Conservation (phyloP, 2,329 filamentous ascomycete species). For the Emmonsiellopsis sp. region DNA sequence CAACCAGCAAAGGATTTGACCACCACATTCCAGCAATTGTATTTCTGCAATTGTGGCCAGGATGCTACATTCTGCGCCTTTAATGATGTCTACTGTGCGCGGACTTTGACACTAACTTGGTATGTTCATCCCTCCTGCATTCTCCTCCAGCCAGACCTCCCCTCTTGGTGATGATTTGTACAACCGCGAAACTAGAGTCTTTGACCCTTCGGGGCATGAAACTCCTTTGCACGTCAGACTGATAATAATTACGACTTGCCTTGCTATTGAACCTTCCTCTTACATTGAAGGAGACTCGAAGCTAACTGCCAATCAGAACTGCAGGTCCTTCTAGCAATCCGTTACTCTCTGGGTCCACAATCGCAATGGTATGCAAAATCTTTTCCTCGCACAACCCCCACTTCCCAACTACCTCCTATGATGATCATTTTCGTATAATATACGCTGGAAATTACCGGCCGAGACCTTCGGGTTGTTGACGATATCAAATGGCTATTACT, state of each 20-base stretch:
- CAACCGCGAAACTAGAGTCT: conserved; percentile 95
- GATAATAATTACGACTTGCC: conserved; percentile 38
- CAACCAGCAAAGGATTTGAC: conserved; percentile 16
- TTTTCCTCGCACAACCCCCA: background rate
- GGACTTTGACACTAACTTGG: conserved; percentile 14
- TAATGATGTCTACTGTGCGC: background rate
- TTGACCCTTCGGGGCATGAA: conserved; percentile 78
- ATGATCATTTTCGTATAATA: conserved; percentile 30
- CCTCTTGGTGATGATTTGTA: conserved; percentile 64
- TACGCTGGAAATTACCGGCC: conserved; percentile 97
- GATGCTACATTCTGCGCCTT: background rate
- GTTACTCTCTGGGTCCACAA: background rate
- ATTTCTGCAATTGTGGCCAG: background rate
- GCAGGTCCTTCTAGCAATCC: background rate
- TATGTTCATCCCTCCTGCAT: conserved; percentile 18
- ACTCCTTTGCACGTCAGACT: conserved; percentile 93
- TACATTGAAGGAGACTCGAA: background rate
- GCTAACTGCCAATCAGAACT: conserved; percentile 6
- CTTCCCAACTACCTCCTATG: conserved; percentile 5
- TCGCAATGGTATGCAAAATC: conserved; percentile 1
- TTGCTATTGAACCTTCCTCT: conserved; percentile 3
- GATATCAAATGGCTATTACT: conserved; percentile 79
- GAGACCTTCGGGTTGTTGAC: conserved; percentile 62
- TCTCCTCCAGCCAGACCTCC: conserved; percentile 14
- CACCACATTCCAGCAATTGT: background rate